phyloP scores from a whole-genome alignment of 352 stramenopile genomes.

The Lagenidium giganteum region DNA sequence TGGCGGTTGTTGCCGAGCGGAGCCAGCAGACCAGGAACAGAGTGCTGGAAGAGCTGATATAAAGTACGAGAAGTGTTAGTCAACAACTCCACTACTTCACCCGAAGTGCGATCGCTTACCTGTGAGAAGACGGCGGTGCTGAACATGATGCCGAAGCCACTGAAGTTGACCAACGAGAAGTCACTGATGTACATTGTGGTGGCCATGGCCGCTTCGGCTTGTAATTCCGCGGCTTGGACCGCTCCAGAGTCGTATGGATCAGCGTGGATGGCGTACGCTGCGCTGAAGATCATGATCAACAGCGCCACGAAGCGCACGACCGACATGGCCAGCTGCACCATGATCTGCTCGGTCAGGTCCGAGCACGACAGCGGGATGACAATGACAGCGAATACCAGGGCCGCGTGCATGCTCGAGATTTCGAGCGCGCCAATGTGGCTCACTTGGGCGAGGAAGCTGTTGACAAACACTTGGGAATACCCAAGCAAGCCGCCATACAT shows the following conservation, averaged over 20 bases:
- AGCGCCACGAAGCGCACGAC: constrained; percentile 84
- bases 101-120: background rate
- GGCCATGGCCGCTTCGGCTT: background rate
- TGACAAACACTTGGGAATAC: constrained; percentile 90
- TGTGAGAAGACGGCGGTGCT: constrained; percentile 86
- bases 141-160: constrained; percentile 88
- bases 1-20: constrained; percentile 62
- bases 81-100: background rate
- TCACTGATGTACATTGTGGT: constrained; percentile 41
- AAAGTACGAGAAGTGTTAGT: background rate
- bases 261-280: constrained; percentile 59
- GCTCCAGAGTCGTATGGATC: constrained; percentile 58
- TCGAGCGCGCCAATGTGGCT: constrained; percentile 43
- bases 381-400: constrained; percentile 74
- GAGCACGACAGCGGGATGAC: constrained; percentile 86
- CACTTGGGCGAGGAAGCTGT: constrained; percentile 73
- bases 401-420: constrained; percentile 47
- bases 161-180: constrained; percentile 55
- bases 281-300: constrained; percentile 85
- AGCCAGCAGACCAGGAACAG: constrained; percentile 77
- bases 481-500: constrained; percentile 88
- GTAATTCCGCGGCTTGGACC: constrained; percentile 4
- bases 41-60: constrained; percentile 86
- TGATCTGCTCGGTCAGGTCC: constrained; percentile 88
- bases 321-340: constrained; percentile 84